Base-by-base conservation (phyloP, 805 yeast species). In the Novakomyces olei region DNA sequence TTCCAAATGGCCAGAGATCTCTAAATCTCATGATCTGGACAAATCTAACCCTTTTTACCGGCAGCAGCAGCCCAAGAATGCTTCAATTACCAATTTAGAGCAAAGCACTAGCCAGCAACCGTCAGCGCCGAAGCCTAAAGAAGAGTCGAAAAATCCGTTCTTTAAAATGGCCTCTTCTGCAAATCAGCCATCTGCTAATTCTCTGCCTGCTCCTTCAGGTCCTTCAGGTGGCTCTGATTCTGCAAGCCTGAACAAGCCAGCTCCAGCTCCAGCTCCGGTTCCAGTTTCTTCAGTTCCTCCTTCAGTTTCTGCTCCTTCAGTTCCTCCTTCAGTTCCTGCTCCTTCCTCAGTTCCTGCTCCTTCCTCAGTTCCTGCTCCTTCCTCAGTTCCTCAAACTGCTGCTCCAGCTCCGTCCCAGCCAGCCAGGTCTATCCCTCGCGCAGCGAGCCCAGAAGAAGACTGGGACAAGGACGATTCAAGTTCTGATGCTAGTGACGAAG, bases 191-290 rank as follows among this genome's bases (percentile, higher is more conserved):
- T 31, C 35, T n/a, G 33, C 40, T 14, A 10, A 23, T 15, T 18
- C 38, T 15, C 49, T 50, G 14, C 49, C 52, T 15, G 53, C 54
- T 4, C 54, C 50, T 19, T 48, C 31, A 58, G 49, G 6, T 60
- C 51, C n/a, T 14, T 14, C 37, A 6, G 34, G 37, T n/a, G 10
- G 29, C 6, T 23, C 40, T 15, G 41, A 47, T 8, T 22, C 42
- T 9, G 27, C 29, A 5, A 27, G 25, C 1, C 15, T 20, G n/a
- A 19, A 18, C 7, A 15, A 14, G 19, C 26, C 19, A 5, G n/a
- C 27, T 5, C 12, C 38, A 5, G 19, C 35, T 8, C 33, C 41
- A 15, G 18, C 15, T 6, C 22, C 35, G 12, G 36, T 33, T 23
- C 30, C 42, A 9, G 15, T n/a, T 4, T 37, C 40, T 27, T 29